Base-by-base conservation (phyloP, 2,329 filamentous ascomycete species). In the Hirsutella minnesotensis region DNA sequence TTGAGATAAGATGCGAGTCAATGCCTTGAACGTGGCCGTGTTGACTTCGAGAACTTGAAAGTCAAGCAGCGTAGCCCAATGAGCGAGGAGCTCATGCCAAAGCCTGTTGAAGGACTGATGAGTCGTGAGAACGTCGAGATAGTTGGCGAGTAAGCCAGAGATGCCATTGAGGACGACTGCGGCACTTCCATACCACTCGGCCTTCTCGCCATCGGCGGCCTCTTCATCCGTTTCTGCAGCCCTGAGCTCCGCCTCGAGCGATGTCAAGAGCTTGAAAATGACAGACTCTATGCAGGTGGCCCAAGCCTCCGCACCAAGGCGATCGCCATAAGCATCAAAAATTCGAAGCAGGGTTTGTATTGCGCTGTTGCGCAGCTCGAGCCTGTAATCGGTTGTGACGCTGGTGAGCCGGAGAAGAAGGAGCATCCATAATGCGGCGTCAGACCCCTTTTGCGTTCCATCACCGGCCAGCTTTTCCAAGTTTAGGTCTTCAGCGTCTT, bases 321-420 rank as follows among this genome's bases (percentile, higher is more conserved):
- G 81, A 50, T 89, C 83, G 10, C 87, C 87, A 49, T 94, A 94
- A 1, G 86, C 88, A 58, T 95, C 88, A 48, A 96, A 88, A 18
- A 96, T 95, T 38, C 88, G 78, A 44, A 95, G 73, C 3, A 96
- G 67, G 0, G 90, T 95, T 59, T 95, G 90, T 19, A 95, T 85
- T 1, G 89, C 87, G 67, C 85, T 88, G 53, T 90, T 90, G 36
- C 86, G 75, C 36, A 92, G 69, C 56, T 94, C 87, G 3, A 84
- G 66, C 38, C 84, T 73, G 31, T 79, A 73, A 53, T 89, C 83
- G 1, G 75, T 75, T 2, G 85, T 83, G 8, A 89, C 78, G 1
- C 76, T 73, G 0, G 83, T 83, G 3, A 94, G 64, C 24, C 84
- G 70, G 3, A 86, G 64, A 3, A 94, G 66, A 4, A 92, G 65